These are phyloP conservation scores for Periconia digitata DNA, from an alignment of 2,329 filamentous ascomycete species.

Conservation along the genomic window DNA sequence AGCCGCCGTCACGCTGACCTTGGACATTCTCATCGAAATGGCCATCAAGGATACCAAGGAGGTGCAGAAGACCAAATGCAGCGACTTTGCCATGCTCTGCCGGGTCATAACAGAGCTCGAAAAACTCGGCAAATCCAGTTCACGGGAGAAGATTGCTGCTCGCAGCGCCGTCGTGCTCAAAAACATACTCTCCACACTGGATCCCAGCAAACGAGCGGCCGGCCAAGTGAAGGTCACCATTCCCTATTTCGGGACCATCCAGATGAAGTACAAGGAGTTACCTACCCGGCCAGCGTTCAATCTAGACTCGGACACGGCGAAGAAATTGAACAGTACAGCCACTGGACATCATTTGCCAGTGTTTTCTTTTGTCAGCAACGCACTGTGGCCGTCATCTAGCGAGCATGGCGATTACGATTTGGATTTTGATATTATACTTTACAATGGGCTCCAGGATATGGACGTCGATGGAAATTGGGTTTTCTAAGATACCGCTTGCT, in stretches of 20 bases:
- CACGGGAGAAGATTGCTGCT: slow-evolving; percentile 37
- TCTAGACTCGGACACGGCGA: slow-evolving; percentile 30
- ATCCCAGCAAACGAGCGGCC: slow-evolving; percentile 24
- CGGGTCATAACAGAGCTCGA: slow-evolving; percentile 40
- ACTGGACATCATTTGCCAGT: slow-evolving; percentile 31
- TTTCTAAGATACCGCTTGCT: slow-evolving; percentile 18
- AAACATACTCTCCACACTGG: slow-evolving; percentile 35
- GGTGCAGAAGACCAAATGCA: slow-evolving; percentile 36
- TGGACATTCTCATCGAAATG: slow-evolving; percentile 41
- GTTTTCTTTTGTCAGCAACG: slow-evolving; percentile 38
- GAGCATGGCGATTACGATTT: slow-evolving; percentile 14
- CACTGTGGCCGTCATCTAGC: slow-evolving; percentile 30
- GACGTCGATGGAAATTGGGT: slow-evolving; percentile 40
- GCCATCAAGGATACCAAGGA: slow-evolving; percentile 34
- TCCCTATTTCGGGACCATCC: slow-evolving; percentile 39
- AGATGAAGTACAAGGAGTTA: slow-evolving; percentile 30
- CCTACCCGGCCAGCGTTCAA: slow-evolving; percentile 33
- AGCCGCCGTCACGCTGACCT: slow-evolving; percentile 35
- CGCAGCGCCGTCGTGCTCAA: slow-evolving; percentile 36
- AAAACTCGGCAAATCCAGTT: slow-evolving; percentile 31
- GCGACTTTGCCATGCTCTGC: slow-evolving; percentile 41
- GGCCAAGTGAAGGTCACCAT: slow-evolving; percentile 30
- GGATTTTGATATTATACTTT: slow-evolving; percentile 40
- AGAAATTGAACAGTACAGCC: slow-evolving; percentile 25
- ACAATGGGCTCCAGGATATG: slow-evolving; percentile 37